A percentile compares a stretch with the other conserved stretches of the same genome.
These are phyloP conservation scores for Stropharia rugosoannulata DNA, from an alignment of 768 basidiomycete genomes.

Conservation along the genomic window DNA sequence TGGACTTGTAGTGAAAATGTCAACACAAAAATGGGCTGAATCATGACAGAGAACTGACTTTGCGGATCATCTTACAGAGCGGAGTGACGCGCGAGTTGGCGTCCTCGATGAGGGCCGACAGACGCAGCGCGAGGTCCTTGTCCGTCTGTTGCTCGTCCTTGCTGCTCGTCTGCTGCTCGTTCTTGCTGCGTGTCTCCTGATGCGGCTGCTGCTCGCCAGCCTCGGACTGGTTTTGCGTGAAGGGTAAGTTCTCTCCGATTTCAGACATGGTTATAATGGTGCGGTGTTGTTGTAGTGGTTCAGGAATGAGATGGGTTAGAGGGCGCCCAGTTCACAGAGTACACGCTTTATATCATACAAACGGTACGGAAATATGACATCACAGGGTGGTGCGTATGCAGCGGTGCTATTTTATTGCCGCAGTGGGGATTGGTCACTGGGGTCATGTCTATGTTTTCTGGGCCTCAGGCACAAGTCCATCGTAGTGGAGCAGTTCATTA, in stretches of 20 bases:
- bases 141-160: slow-evolving; percentile 22
- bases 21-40: not conserved
- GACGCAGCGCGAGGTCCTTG: slow-evolving; percentile 30
- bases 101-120: slow-evolving; percentile 33
- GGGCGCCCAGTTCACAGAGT: not conserved
- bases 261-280: not conserved
- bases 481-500: no score
- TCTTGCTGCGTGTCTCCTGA: not conserved
- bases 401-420: no score
- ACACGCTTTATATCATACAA: not conserved
- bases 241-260: not conserved
- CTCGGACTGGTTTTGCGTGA: not conserved
- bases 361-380: not conserved
- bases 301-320: not conserved
- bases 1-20: slow-evolving; percentile 22
- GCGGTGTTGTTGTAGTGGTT: not conserved
- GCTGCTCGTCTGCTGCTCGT: not conserved
- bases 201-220: no score
- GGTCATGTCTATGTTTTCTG: no score
- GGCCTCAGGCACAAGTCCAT: no score
- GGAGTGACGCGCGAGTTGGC: slow-evolving; percentile 29
- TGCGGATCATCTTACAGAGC: slow-evolving; percentile 34
- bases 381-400: not conserved
- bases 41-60: slow-evolving; percentile 16
- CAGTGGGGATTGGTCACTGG: no score